These are phyloP conservation scores for Podaxis mareebaensis DNA, from an alignment of 768 basidiomycete species.

Conservation along the genomic window DNA sequence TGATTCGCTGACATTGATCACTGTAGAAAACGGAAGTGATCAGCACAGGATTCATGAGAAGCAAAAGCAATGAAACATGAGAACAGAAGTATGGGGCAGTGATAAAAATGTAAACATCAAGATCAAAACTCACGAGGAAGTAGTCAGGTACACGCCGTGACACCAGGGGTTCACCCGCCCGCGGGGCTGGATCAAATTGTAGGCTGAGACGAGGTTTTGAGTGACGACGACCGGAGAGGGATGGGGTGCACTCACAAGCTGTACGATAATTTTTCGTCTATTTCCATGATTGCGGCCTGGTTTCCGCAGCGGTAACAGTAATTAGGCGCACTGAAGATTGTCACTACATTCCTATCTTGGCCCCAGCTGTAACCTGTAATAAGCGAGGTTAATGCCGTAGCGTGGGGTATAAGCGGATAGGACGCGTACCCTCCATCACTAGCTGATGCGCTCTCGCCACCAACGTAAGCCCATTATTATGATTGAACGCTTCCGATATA, in stretches of 20 bases:
- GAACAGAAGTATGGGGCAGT: not conserved
- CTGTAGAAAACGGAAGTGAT: not conserved
- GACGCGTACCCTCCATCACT: slow-evolving; percentile 88
- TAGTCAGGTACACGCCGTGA: slow-evolving; percentile 94
- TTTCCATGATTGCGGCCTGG: slow-evolving; percentile 99
- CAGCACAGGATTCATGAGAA: not conserved
- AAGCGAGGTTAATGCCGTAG: not conserved
- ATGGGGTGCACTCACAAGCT: slow-evolving; percentile 66
- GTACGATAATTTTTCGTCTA: slow-evolving; percentile 96
- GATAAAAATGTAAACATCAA: not conserved
- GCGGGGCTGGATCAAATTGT: slow-evolving; percentile 99
- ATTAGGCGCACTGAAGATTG: slow-evolving; percentile 99
- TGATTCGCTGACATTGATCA: slow-evolving; percentile 10
- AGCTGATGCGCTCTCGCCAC: slow-evolving; percentile 94
- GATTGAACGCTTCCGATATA: slow-evolving; percentile 98
- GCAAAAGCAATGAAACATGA: not conserved
- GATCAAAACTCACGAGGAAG: slow-evolving; percentile 70
- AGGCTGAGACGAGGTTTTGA: slow-evolving; percentile 54
- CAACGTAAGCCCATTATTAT: slow-evolving; percentile 96
- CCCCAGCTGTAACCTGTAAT: slow-evolving; percentile 89
- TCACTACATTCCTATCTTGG: slow-evolving; percentile 98
- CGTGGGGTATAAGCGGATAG: not conserved
- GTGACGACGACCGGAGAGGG: not conserved
- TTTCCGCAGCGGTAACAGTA: slow-evolving; percentile 99
- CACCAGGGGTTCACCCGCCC: slow-evolving; percentile 97